Base-by-base conservation (phyloP, 176 grass and related monocot species). In the Phoenix roebelenii region DNA sequence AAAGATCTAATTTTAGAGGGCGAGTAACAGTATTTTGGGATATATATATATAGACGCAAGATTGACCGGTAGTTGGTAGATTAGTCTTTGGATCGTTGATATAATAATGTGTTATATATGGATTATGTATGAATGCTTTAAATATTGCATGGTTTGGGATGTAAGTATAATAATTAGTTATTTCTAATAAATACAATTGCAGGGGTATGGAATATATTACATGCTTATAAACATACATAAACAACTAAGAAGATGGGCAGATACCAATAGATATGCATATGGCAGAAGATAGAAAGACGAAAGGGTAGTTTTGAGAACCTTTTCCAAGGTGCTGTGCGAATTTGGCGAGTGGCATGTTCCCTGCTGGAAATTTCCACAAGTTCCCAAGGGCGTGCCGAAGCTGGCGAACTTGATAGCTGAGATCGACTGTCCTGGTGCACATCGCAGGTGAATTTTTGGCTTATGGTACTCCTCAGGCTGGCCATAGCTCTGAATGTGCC, bases 371-470 rank as follows among this genome's bases (percentile, higher is more conserved):
- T 51, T 93, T 57, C 88, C 88, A 12, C 94, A 98, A 1, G 94
- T 93, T 39, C 94, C 94, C 26, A 72, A 62, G 23, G 94, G 94
- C 18, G 94, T 98, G 30, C 94, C 94, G 35, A 89, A 98, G 82
- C 94, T 98, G 19, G 94, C 94, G 68, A 98, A 98, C 54, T 83
- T 89, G 68, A 98, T 98, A 12, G 79, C 88, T 51, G 85, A 98
- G 32, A 98, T 98, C 16, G 76, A 81, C 61, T 93, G 94, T 30
- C 94, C 88, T 22, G 54, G 56, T 49, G 94, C 59, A 25, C 94
- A 98, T 44, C 44, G 83, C 57, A 98, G 69, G 54, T 98, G 94
- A 48, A 98, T 82, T 62, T 93, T 85, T 14, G 94, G 17, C 18
- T 35, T 75, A 51, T 54, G 80, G 49, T 78, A 61, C 59, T 85